Percentiles rank a stretch among this genome's conserved stretches.
Evolutionary conservation across 164 flowering plant genomes (phyloP).

Genomic region (Annona squamosa): DNA sequence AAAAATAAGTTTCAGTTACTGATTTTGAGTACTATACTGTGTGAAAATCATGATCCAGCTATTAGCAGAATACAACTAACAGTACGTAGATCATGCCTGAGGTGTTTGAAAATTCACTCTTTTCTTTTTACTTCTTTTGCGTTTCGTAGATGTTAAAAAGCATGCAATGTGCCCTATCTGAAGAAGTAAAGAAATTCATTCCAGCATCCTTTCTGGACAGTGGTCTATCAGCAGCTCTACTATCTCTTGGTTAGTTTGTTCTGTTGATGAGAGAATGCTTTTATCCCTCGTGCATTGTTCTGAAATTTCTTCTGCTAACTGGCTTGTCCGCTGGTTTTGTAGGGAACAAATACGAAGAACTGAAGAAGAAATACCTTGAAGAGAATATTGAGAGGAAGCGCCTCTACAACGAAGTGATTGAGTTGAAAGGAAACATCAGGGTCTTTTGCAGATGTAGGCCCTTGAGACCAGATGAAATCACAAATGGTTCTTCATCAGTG

Average conservation of each 20-base stretch:
- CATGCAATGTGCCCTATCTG: constrained; percentile 35
- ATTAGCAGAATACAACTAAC: neutral
- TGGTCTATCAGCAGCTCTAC: constrained; percentile 36
- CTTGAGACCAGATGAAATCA: constrained; percentile 43
- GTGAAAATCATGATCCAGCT: neutral
- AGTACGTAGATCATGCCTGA: neutral
- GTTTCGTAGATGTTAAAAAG: constrained; percentile 38
- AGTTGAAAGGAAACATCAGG: constrained; percentile 80
- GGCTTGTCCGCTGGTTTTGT: constrained; percentile 4
- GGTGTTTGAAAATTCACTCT: neutral
- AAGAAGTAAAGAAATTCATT: constrained; percentile 40
- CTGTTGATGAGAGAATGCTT: neutral
- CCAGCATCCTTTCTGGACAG: constrained; percentile 32
- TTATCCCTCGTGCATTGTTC: neutral
- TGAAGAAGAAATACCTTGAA: constrained; percentile 52
- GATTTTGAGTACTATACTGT: neutral
- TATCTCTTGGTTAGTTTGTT: constrained; percentile 39
- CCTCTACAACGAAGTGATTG: constrained; percentile 88
- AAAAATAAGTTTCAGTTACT: neutral
- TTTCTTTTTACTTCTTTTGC: constrained; percentile 11
- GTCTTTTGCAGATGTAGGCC: constrained; percentile 95
- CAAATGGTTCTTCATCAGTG: constrained; percentile 42
- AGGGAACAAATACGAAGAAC: constrained; percentile 42
- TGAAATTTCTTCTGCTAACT: neutral
- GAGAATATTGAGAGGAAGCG: constrained; percentile 58